Conservation (phyloP, 352 stramenopile genomes). For the Globisporangium echinulatum region DNA sequence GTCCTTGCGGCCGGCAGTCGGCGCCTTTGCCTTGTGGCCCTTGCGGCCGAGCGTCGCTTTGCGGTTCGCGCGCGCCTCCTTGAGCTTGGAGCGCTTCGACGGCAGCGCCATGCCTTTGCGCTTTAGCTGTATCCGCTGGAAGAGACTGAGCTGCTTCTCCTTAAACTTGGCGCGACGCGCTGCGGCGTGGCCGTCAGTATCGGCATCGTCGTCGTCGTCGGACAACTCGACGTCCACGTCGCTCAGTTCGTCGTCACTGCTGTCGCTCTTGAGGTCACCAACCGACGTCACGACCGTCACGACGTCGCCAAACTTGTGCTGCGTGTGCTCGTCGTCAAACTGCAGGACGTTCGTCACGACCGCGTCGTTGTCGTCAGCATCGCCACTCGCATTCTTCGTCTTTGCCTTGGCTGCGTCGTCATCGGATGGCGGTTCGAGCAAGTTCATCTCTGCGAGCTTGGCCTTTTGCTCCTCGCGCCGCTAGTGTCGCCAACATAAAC, state of each 20-base stretch:
- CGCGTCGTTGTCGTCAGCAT: conserved; percentile 18
- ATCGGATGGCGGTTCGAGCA: conserved; percentile 21
- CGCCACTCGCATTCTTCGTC: conserved; percentile 6
- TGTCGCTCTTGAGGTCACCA: conserved; percentile 72
- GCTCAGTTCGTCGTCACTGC: conserved; percentile 52
- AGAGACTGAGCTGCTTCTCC: conserved; percentile 72
- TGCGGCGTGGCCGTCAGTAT: conserved; percentile 13
- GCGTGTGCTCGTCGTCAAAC: conserved; percentile 78
- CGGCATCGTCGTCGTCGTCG: conserved; percentile 33
- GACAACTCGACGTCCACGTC: conserved; percentile 57
- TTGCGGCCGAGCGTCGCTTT: conserved; percentile 53
- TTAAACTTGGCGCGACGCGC: conserved; percentile 18
- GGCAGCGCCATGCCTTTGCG: conserved; percentile 74
- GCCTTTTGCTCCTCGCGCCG: conserved; percentile 76
- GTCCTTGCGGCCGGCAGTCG: conserved; percentile 22
- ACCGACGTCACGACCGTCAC: conserved; percentile 84
- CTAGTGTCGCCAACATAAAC: conserved; percentile 10
- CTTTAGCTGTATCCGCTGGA: conserved; percentile 86
- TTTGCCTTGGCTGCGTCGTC: conserved; percentile 35
- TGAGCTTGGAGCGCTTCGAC: conserved; percentile 80
- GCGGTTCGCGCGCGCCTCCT: conserved; percentile 56
- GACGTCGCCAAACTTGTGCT: conserved; percentile 81
- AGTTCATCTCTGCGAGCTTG: conserved; percentile 49
- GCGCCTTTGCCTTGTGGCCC: conserved; percentile 14
- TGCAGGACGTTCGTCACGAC: conserved; percentile 60